Percentiles rank a stretch among this genome's conserved stretches.
Evolutionary conservation across 192 early-diverging fungal species (phyloP).

Genomic region (Coemansia sp.): DNA sequence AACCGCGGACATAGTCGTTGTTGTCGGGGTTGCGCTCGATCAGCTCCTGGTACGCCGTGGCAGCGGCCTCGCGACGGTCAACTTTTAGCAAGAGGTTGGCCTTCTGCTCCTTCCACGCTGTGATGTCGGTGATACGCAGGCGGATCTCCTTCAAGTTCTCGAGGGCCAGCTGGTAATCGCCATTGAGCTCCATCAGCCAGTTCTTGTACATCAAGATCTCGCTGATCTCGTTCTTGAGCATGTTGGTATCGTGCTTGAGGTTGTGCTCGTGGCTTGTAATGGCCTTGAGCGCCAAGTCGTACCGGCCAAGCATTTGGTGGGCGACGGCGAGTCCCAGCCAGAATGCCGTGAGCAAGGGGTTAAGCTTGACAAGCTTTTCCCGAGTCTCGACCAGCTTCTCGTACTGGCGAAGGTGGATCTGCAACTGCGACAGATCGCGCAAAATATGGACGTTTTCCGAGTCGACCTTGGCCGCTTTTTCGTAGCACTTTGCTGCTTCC

Average conservation of each 20-base stretch:
- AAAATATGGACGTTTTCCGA: conserved; percentile 91
- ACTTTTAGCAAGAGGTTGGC: conserved; percentile 67
- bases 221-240: conserved; percentile 65
- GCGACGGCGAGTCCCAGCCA: conserved; percentile 87
- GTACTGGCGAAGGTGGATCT: conserved; percentile 85
- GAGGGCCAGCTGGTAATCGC: conserved; percentile 73
- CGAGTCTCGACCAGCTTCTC: conserved; percentile 77
- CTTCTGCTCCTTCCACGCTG: conserved; percentile 72
- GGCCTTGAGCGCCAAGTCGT: conserved; percentile 72
- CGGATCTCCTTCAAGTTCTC: conserved; percentile 77
- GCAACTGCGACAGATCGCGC: conserved; percentile 82
- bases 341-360: conserved; percentile 67
- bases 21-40: conserved; percentile 82
- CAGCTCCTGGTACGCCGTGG: conserved; percentile 72
- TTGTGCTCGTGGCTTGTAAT: conserved; percentile 68
- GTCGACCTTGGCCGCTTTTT: conserved; percentile 81
- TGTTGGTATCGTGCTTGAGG: conserved; percentile 47
- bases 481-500: conserved; percentile 90
- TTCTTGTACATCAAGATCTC: conserved; percentile 89
- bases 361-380: conserved; percentile 64
- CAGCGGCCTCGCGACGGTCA: conserved; percentile 67
- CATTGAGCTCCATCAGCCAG: conserved; percentile 78
- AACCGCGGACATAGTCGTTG: conserved; percentile 67
- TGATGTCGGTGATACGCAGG: conserved; percentile 70
- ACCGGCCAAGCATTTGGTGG: conserved; percentile 77